phyloP scores from a whole-genome alignment of 495 filamentous ascomycete species.

The Jackrogersella multiformis region DNA sequence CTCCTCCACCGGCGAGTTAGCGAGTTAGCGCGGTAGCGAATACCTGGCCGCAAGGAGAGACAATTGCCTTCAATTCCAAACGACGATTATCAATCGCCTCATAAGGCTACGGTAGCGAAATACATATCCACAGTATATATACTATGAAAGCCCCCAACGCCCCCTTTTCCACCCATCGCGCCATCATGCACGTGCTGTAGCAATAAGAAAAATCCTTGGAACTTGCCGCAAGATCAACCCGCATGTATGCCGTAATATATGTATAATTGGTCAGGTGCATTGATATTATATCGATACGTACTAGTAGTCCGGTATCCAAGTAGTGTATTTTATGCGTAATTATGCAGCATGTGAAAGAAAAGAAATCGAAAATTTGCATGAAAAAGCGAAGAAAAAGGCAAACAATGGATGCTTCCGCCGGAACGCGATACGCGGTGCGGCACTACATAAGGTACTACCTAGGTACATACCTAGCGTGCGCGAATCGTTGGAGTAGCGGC shows the following conservation, averaged over 20 bases:
- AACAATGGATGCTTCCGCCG: not conserved
- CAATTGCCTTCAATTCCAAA: not conserved
- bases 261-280: not conserved
- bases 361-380: too few relatives aligned
- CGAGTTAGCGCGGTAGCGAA: not conserved
- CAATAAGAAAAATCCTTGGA: too few relatives aligned
- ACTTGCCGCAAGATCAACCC: too few relatives aligned
- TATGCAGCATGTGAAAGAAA: not conserved
- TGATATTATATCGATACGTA: too few relatives aligned
- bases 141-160: too few relatives aligned
- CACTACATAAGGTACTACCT: not conserved
- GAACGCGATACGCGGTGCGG: not conserved
- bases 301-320: too few relatives aligned
- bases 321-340: too few relatives aligned
- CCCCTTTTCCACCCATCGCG: too few relatives aligned
- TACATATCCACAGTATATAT: too few relatives aligned
- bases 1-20: not conserved
- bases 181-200: too few relatives aligned
- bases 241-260: too few relatives aligned
- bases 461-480: not conserved
- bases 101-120: conserved; percentile 4
- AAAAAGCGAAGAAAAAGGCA: not conserved
- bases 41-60: not conserved
- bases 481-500: not conserved
- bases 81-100: conserved; percentile 10